phyloP scores from a whole-genome alignment of 2,329 filamentous ascomycete genomes.

The Trichoderma sp. region DNA sequence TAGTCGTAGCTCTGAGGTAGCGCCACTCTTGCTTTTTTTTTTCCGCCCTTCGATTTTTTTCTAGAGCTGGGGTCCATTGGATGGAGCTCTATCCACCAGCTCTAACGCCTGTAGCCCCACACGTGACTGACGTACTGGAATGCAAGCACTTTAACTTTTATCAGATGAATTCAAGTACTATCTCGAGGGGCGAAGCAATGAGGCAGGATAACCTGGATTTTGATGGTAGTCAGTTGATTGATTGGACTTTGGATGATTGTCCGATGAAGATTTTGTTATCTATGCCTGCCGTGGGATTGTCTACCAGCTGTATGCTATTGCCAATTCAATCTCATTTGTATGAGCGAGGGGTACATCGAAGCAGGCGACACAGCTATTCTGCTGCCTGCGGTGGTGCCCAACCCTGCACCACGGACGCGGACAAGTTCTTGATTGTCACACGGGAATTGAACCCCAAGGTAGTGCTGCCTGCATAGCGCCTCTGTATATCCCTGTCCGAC shows the following conservation, averaged over 20 bases:
- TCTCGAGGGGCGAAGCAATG: background rate
- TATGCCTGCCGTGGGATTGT: no score
- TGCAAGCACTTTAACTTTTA: conserved; percentile 19
- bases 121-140: conserved; percentile 22
- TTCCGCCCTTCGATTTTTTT: conserved; percentile 3
- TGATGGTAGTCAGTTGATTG: no score
- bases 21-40: background rate
- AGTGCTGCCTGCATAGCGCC: background rate
- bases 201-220: background rate
- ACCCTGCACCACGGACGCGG: background rate
- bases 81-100: conserved; percentile 5
- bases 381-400: background rate
- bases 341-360: background rate
- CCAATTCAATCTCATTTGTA: background rate
- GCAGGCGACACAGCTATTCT: background rate
- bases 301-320: background rate
- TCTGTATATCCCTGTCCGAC: background rate
- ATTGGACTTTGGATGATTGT: no score
- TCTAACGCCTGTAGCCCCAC: conserved; percentile 6
- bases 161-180: no score
- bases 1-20: conserved; percentile 10
- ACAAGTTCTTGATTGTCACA: background rate
- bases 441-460: no score
- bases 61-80: background rate
- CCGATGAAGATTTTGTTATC: no score